A percentile compares a stretch with the other conserved stretches of the same genome.
Evolutionary conservation across 805 yeast genomes (phyloP).

Genomic region (Limtongozyma cylindracea): DNA sequence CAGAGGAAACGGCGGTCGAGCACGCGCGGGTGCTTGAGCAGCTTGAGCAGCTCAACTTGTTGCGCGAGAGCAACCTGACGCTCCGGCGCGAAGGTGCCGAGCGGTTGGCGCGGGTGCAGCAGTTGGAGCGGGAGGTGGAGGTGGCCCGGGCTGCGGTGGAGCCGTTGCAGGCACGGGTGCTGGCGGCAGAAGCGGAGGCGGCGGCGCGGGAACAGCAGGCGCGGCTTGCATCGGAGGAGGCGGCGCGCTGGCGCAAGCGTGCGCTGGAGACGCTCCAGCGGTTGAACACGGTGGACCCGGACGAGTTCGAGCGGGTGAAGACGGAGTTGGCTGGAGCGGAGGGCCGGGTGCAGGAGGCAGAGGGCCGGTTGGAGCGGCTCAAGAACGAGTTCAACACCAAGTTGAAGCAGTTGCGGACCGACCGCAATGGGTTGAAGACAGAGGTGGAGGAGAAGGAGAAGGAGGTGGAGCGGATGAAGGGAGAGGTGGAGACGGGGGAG

Average conservation of each 20-base stretch:
- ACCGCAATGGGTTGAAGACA: conserved; percentile 6
- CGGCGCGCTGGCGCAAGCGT: too few relatives aligned
- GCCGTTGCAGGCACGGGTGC: too few relatives aligned
- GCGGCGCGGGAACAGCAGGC: conserved; percentile 25
- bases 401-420: conserved; percentile 6
- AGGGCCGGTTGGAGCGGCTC: conserved; percentile 8
- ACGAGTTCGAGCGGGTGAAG: too few relatives aligned
- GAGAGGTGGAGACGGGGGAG: not conserved
- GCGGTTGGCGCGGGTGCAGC: conserved; percentile 4
- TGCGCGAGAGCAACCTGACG: conserved; percentile 44
- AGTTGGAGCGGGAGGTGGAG: conserved; percentile 11
- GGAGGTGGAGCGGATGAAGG: conserved; percentile 1
- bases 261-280: too few relatives aligned
- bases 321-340: conserved; percentile 5
- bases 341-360: too few relatives aligned
- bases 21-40: conserved; percentile 23
- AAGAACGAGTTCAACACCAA: conserved; percentile 7
- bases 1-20: conserved; percentile 11
- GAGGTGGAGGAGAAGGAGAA: conserved; percentile 1
- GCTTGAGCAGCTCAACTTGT: conserved; percentile 30
- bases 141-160: too few relatives aligned
- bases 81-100: conserved; percentile 22
- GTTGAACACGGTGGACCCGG: too few relatives aligned
- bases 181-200: too few relatives aligned
- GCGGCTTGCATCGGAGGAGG: conserved; percentile 21